Evolutionary conservation across 768 basidiomycete genomes (phyloP), one percentile per base, ranked within the genome.

Genomic region (Xanthoconium purpureum): DNA sequence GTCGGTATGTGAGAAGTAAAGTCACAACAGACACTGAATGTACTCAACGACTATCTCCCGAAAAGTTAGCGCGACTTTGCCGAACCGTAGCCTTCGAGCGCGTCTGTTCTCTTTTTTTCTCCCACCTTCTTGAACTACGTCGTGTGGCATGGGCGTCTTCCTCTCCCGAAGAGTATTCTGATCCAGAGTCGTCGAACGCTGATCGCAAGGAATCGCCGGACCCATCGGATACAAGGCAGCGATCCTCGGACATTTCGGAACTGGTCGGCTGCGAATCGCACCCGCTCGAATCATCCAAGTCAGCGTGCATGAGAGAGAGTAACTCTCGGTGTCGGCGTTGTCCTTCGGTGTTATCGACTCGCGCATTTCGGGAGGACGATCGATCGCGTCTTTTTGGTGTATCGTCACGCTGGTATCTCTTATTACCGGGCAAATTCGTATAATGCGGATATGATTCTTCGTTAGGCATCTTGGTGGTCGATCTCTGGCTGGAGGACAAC

Each of bases 121-220:
- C 56, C 42, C 57, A 42, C 32, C 42, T 56, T 11, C 47, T 45
- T 9, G 55, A 49, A n/a, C 24, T 36, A 13, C 32, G 55, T 37
- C 40, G 52, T 2, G 50, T 14, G 13, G 24, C 40, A 28, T 44
- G 47, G 24, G 24, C 4, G 13, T 54, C 47, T 42, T 71, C 66
- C n/a, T 67, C 68, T 24, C 46, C 65, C 5, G 65, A 59, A 15
- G 69, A 70, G 55, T 72, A 68, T 54, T 74, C 74, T 7, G 65
- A 70, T 37, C 62, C 68, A 43, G 69, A 67, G 30, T 71, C 73
- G 30, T 66, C 58, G 11, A 56, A 62, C 13, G 50, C 63, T 5
- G 62, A 61, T 15, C 61, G 63, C 24, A 61, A 47, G 32, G 67
- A 68, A 55, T 61, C 46, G 3, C 60, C 61, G 0, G 66, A 69